These are phyloP conservation scores for Psidium friedrichsthalianum DNA, from an alignment of 345 rosid species.

Conservation along the genomic window DNA sequence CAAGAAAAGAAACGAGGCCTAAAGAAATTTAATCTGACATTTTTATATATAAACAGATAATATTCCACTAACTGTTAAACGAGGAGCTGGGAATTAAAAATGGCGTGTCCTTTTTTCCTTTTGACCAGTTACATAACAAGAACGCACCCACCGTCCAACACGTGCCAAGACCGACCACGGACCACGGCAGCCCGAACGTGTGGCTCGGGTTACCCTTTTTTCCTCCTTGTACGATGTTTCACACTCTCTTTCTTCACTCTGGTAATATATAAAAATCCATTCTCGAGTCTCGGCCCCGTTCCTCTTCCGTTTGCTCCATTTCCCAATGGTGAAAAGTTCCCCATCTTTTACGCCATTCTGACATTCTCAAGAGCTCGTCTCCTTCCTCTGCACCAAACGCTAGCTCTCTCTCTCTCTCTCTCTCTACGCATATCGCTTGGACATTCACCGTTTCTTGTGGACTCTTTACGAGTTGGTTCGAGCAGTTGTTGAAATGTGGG, in stretches of 20 bases:
- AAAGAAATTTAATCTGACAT: neutral
- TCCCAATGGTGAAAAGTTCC: neutral
- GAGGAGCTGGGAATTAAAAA: neutral
- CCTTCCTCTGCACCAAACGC: constrained; percentile 8
- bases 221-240: neutral
- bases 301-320: neutral
- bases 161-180: neutral
- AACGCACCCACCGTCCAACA: neutral
- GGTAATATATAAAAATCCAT: neutral
- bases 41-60: neutral
- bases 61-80: neutral
- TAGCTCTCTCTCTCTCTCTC: neutral
- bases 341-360: neutral
- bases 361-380: neutral
- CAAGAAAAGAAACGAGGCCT: neutral
- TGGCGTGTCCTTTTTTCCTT: neutral
- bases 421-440: neutral
- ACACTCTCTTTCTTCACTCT: neutral
- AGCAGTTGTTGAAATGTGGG: constrained; percentile 19
- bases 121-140: neutral
- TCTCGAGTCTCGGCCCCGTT: neutral
- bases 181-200: neutral
- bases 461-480: constrained; percentile 14
- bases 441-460: neutral
- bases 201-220: neutral